phyloP scores from a whole-genome alignment of 139 green algal species.

The Picochlorum sp. region DNA sequence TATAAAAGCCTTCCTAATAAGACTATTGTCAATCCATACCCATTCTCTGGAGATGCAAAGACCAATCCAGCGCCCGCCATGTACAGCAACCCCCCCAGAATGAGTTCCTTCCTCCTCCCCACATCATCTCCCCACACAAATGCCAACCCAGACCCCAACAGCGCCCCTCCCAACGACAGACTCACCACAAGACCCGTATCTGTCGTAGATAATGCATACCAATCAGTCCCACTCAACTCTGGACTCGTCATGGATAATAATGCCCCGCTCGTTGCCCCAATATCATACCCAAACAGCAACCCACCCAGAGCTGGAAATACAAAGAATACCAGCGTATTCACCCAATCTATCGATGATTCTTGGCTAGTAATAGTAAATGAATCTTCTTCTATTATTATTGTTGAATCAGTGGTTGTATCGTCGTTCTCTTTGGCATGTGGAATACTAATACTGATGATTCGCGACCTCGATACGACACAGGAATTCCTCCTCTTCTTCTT shows the following conservation, averaged over 20 bases:
- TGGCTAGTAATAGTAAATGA: too few relatives aligned
- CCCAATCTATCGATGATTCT: constrained; percentile 17
- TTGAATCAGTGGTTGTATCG: too few relatives aligned
- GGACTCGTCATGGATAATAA: constrained; percentile 56
- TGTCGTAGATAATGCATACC: constrained; percentile 39
- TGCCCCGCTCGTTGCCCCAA: constrained; percentile 73
- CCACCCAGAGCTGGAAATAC: constrained; percentile 60
- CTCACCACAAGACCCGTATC: constrained; percentile 66
- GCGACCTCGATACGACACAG: too few relatives aligned
- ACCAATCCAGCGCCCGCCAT: constrained; percentile 18
- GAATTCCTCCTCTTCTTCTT: too few relatives aligned
- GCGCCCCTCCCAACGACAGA: constrained; percentile 63
- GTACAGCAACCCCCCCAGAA: constrained; percentile 66
- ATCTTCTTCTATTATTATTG: too few relatives aligned
- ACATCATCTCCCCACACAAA: constrained; percentile 64
- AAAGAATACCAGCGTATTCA: constrained; percentile 34
- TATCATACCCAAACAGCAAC: constrained; percentile 76
- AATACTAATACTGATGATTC: too few relatives aligned
- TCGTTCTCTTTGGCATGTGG: too few relatives aligned
- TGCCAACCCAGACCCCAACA: constrained; percentile 59
- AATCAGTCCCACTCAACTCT: constrained; percentile 51
- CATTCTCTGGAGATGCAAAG: background rate
- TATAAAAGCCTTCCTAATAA: constrained; percentile 53
- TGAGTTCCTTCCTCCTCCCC: constrained; percentile 66
- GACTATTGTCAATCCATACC: constrained; percentile 11